These are phyloP conservation scores for Eucalyptus virginea DNA, from an alignment of 345 rosid species.

Conservation along the genomic window DNA sequence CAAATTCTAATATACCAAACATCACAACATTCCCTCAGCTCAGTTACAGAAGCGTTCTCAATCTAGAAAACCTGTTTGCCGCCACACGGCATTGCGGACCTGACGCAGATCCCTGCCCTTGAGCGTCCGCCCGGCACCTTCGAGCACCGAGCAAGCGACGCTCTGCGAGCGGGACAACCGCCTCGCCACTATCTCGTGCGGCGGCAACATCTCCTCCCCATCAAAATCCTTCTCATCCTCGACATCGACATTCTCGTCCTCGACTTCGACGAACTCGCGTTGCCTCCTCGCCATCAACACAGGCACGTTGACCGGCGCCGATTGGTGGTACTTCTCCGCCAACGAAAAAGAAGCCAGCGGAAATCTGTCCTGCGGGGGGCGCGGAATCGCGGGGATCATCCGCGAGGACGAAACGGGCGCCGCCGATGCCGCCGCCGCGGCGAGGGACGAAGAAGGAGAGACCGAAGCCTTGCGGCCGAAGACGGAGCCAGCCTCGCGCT, in stretches of 20 bases:
- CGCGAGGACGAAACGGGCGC: conserved; percentile 37
- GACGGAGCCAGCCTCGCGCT: conserved; percentile 17
- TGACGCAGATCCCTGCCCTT: conserved; percentile 84
- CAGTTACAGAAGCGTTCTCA: conserved; percentile 2
- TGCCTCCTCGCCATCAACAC: conserved; percentile 20
- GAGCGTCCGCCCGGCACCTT: conserved; percentile 82
- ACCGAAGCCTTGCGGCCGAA: conserved; percentile 47
- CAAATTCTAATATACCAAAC: background rate
- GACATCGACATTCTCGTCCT: conserved; percentile 17
- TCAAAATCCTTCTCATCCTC: conserved; percentile 13
- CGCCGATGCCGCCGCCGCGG: background rate
- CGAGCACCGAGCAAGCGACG: conserved; percentile 66
- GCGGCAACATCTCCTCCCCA: conserved; percentile 58
- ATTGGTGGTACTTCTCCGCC: conserved; percentile 32
- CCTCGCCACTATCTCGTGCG: conserved; percentile 86
- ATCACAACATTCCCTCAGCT: background rate
- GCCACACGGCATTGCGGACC: conserved; percentile 75
- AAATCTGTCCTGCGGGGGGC: conserved; percentile 54
- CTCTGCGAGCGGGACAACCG: conserved; percentile 38
- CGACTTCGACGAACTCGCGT: conserved; percentile 33
- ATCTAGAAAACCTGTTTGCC: conserved; percentile 80
- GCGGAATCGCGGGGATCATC: conserved; percentile 47
- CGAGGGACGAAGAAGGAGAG: conserved; percentile 1
- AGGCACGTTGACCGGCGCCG: conserved; percentile 81
- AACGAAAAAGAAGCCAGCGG: conserved; percentile 4